Percentiles rank a stretch among this genome's conserved stretches.
Conservation (phyloP, 306 rosid species). For the Sechiopsis laciniata region DNA sequence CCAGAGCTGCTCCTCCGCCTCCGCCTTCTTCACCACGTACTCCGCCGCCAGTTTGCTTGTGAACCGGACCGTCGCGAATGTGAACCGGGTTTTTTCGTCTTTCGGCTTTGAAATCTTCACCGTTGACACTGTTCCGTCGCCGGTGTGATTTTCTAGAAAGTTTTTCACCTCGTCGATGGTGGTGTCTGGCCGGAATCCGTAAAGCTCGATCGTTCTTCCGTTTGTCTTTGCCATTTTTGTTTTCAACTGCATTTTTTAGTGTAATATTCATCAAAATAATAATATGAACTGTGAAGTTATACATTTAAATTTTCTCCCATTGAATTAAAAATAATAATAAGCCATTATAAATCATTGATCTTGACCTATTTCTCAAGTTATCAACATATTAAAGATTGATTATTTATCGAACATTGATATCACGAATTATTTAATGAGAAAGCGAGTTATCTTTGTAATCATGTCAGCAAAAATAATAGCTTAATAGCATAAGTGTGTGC, state of each 20-base stretch:
- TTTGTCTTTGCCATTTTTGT: not conserved
- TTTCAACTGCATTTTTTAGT: not conserved
- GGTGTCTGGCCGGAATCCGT: constrained; percentile 32
- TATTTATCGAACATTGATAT: no score
- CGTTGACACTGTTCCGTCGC: constrained; percentile 37
- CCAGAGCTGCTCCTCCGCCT: not conserved
- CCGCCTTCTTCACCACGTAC: constrained; percentile 25
- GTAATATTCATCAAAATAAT: not conserved
- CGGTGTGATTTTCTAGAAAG: constrained; percentile 39
- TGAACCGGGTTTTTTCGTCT: constrained; percentile 20
- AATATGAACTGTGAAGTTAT: no score
- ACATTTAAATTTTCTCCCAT: no score
- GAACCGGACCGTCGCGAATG: constrained; percentile 37
- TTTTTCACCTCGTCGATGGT: constrained; percentile 32
- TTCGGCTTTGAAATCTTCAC: constrained; percentile 23
- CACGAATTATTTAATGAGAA: no score
- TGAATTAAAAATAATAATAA: no score
- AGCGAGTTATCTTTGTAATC: no score
- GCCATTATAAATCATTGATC: no score
- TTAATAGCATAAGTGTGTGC: no score
- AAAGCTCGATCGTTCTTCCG: constrained; percentile 31
- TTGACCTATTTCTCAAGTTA: no score
- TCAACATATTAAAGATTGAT: no score
- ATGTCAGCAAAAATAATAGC: no score
- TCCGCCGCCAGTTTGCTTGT: constrained; percentile 25